Conservation (phyloP, 2,329 filamentous ascomycete species). For the Macrophomina tecta region DNA sequence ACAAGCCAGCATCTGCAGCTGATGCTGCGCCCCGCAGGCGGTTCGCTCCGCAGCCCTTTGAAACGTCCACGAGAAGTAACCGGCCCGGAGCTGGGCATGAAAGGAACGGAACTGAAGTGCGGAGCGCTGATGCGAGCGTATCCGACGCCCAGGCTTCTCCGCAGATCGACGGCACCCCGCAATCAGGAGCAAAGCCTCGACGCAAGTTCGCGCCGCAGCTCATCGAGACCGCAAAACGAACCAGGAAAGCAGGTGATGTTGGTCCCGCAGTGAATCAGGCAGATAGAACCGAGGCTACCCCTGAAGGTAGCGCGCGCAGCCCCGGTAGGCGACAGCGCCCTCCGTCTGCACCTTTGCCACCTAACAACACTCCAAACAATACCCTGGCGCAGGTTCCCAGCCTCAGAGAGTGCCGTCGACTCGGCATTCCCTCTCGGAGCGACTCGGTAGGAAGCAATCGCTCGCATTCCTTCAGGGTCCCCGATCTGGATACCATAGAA, state of each 20-base stretch:
- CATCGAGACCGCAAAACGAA: conserved; percentile 78
- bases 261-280: conserved; percentile 67
- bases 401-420: conserved; percentile 44
- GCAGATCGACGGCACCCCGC: conserved; percentile 26
- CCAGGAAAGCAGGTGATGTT: conserved; percentile 69
- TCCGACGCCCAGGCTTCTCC: conserved; percentile 23
- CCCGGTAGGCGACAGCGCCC: conserved; percentile 42
- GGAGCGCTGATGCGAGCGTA: conserved; percentile 16
- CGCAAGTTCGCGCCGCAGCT: conserved; percentile 76
- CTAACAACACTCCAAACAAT: conserved; percentile 43
- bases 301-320: conserved; percentile 45
- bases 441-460: conserved; percentile 41
- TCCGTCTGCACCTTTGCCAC: conserved; percentile 62
- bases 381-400: conserved; percentile 40
- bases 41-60: conserved; percentile 40
- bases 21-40: conserved; percentile 30
- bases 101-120: conserved; percentile 4
- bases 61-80: conserved; percentile 37
- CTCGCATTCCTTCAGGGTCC: conserved; percentile 65
- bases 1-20: conserved; percentile 30
- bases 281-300: conserved; percentile 75
- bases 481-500: conserved; percentile 66
- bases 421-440: conserved; percentile 41
- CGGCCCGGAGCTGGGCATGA: conserved; percentile 28
- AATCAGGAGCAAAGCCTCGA: conserved; percentile 37